A percentile compares a stretch with the other conserved stretches of the same genome.
phyloP scores from a whole-genome alignment of 1,139 yeast species.

The Nakaseomyces kungkrabaensis region DNA sequence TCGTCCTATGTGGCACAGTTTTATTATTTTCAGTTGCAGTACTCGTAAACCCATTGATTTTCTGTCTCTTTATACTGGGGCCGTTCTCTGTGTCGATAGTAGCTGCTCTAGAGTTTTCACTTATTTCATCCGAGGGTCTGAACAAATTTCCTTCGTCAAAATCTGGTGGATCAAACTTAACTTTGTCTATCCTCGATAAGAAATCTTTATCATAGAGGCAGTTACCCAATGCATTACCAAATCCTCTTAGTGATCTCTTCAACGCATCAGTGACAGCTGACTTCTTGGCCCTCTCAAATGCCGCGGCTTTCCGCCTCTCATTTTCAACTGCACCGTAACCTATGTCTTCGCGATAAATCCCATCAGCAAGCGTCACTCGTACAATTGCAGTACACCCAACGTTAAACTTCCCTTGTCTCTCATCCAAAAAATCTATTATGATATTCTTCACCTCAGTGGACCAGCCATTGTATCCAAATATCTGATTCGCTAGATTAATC shows the following conservation, averaged over 20 bases:
- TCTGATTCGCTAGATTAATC: constrained; percentile 64
- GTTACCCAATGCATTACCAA: constrained; percentile 73
- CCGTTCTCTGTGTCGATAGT: constrained; percentile 13
- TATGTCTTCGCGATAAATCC: constrained; percentile 69
- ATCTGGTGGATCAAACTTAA: constrained; percentile 42
- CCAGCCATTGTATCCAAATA: constrained; percentile 81
- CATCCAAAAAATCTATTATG: constrained; percentile 65
- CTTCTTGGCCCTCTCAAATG: constrained; percentile 72
- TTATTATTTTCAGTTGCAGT: constrained; percentile 14
- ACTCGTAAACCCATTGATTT: neutral
- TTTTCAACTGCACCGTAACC: constrained; percentile 76
- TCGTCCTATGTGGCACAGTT: constrained; percentile 3
- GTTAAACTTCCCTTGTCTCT: constrained; percentile 42
- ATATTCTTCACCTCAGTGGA: constrained; percentile 54
- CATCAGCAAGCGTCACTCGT: constrained; percentile 61
- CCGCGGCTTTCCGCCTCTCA: constrained; percentile 58
- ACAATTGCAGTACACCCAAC: constrained; percentile 66
- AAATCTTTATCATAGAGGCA: constrained; percentile 67
- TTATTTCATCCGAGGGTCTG: constrained; percentile 31
- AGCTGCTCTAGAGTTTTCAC: constrained; percentile 25
- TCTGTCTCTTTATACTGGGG: neutral
- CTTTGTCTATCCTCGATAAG: constrained; percentile 39
- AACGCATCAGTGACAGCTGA: constrained; percentile 77
- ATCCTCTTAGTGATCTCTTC: constrained; percentile 65
- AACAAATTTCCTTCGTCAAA: constrained; percentile 41